Conservation (phyloP, 225 moss, liverwort and hornwort species). For the Polytrichum formosum region DNA sequence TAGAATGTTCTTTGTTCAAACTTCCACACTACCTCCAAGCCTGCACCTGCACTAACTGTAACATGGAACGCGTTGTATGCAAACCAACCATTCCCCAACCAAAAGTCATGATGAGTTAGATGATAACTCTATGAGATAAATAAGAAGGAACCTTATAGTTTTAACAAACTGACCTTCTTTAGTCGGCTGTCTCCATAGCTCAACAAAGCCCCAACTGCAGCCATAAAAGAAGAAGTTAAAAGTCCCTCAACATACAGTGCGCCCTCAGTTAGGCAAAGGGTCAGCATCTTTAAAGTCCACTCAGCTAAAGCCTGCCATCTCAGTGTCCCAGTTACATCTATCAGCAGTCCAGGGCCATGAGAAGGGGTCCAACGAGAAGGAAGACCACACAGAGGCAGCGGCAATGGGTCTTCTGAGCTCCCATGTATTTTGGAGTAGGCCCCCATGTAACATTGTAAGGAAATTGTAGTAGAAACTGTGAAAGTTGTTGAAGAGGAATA, state of each 20-base stretch:
- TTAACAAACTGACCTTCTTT: conserved; percentile 54
- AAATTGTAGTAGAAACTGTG: conserved; percentile 50
- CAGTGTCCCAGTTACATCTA: conserved; percentile 57
- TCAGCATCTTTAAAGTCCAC: conserved; percentile 80
- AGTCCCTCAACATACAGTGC: conserved; percentile 81
- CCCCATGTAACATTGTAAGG: conserved; percentile 61
- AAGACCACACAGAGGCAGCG: conserved; percentile 45
- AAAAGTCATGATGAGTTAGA: too few relatives aligned
- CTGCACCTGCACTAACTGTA: too few relatives aligned
- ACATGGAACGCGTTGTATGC: too few relatives aligned
- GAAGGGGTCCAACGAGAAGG: conserved; percentile 30
- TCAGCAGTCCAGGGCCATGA: conserved; percentile 68
- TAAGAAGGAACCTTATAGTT: background rate
- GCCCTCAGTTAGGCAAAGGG: conserved; percentile 74
- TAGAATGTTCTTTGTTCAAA: too few relatives aligned
- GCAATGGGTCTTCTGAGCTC: conserved; percentile 24
- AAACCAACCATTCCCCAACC: too few relatives aligned
- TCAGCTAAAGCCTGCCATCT: conserved; percentile 80
- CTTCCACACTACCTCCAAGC: too few relatives aligned
- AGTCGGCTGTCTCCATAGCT: conserved; percentile 65
- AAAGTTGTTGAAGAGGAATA: conserved; percentile 51
- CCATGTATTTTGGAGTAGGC: conserved; percentile 46
- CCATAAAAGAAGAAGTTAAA: conserved; percentile 68
- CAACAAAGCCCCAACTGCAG: conserved; percentile 62
- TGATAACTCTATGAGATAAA: too few relatives aligned